Evolutionary conservation across 2,329 filamentous ascomycete genomes (phyloP), one percentile per base, ranked within the genome.

Genomic region (Verruconis gallopava): DNA sequence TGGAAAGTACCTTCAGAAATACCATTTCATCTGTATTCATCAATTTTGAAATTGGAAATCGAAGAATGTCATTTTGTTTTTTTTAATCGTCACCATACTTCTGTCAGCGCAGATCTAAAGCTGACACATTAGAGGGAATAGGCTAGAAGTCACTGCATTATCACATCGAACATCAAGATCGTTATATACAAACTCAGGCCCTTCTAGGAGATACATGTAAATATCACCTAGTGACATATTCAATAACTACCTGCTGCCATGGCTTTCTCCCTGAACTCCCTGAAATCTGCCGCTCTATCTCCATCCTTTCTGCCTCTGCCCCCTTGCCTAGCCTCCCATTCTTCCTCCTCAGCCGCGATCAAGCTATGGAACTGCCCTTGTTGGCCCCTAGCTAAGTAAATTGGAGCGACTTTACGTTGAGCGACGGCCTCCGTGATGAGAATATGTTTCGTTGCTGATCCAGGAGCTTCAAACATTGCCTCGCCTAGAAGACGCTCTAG

Each of bases 381-480:
- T 53, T 53, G 40, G 58, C 63, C 64, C 42, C 65, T 53, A 14
- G 56, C 55, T 47, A 69, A 65, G 48, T 64, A 67, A 4, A 66
- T 48, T 12, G 64, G 61, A 12, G 56, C 56, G 5, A 46, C 47
- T 48, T 64, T 63, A 45, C 63, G 53, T 42, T 60, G 55, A 28
- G 66, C 66, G 18, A 64, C 66, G 11, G 58, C 62, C 46, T 63
- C 60, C 3, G 60, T 68, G 39, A 70, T 53, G 18, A 69, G 56
- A 6, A 69, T 60, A 44, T 66, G 61, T 48, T 64, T 65, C 5
- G 37, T 36, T 12, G n/a, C 25, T 34, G 18, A 5, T 14, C 60
- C 60, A 11, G 67, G 67, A 19, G 62, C 58, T 44, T 69, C 66
- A 47, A 66, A 70, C 60, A 68, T 69, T 38, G 55, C 52, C 47